A percentile compares a stretch with the other conserved stretches of the same genome.
These are phyloP conservation scores for Xylariaceae sp. DNA, from an alignment of 2,329 filamentous ascomycete genomes.

Conservation along the genomic window DNA sequence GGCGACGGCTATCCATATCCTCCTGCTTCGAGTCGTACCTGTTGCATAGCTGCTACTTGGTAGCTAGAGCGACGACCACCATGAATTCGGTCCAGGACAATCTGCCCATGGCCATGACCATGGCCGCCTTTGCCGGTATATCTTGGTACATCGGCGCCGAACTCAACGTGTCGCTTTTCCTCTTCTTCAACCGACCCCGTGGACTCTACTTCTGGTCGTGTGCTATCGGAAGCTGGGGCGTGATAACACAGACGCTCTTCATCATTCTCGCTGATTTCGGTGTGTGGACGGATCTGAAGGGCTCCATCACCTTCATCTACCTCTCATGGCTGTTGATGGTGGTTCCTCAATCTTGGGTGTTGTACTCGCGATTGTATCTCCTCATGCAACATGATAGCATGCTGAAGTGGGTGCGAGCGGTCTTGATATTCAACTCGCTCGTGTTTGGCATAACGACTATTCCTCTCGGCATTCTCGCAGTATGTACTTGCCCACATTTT, in stretches of 20 bases:
- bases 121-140: slow-evolving; percentile 35
- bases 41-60: slow-evolving; percentile 3
- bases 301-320: slow-evolving; percentile 29
- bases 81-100: slow-evolving; percentile 16
- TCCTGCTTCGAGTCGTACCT: slow-evolving; percentile 4
- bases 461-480: slow-evolving; percentile 27
- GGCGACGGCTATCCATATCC: background rate
- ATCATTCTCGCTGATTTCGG: slow-evolving; percentile 31
- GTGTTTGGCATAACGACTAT: slow-evolving; percentile 29
- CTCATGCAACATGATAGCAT: slow-evolving; percentile 23
- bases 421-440: slow-evolving; percentile 27
- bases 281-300: slow-evolving; percentile 24
- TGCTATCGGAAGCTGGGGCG: slow-evolving; percentile 27
- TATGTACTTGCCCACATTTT: slow-evolving; percentile 12
- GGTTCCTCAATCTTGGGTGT: slow-evolving; percentile 29
- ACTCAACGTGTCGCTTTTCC: slow-evolving; percentile 29
- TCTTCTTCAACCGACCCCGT: slow-evolving; percentile 30
- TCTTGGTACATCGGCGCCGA: slow-evolving; percentile 33
- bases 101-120: slow-evolving; percentile 29
- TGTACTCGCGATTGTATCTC: slow-evolving; percentile 32
- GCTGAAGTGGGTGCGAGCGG: slow-evolving; percentile 23
- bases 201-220: slow-evolving; percentile 33
- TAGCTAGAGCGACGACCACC: slow-evolving; percentile 1
- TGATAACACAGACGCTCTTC: slow-evolving; percentile 30
- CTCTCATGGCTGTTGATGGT: slow-evolving; percentile 32